phyloP scores from a whole-genome alignment of 768 basidiomycete species.

The Chiua virens region DNA sequence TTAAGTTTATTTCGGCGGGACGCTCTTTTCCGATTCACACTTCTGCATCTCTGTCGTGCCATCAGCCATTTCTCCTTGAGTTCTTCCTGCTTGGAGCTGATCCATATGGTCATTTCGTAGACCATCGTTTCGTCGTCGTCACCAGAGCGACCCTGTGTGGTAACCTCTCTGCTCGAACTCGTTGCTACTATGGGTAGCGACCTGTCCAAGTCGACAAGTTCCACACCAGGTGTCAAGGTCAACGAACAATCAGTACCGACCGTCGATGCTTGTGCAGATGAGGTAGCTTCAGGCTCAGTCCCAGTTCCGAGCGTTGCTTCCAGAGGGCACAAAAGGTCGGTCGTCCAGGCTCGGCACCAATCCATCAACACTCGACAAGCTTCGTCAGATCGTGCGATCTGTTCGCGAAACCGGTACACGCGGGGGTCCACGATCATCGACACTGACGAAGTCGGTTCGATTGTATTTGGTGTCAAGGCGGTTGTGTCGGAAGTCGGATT shows the following conservation, averaged over 20 bases:
- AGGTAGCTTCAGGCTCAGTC: neutral
- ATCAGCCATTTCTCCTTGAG: constrained; percentile 7
- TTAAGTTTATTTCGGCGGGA: neutral
- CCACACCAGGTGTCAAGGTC: neutral
- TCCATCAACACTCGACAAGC: constrained; percentile 2
- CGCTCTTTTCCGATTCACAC: neutral
- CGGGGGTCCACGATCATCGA: constrained; percentile 12
- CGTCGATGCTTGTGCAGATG: neutral
- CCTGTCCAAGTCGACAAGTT: no score
- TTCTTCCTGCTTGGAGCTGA: constrained; percentile 8
- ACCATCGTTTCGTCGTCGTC: neutral
- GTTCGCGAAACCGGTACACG: constrained; percentile 2
- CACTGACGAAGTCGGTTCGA: neutral
- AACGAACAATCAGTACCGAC: neutral
- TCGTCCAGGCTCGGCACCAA: constrained; percentile 9
- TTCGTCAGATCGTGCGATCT: constrained; percentile 5
- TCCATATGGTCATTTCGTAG: neutral
- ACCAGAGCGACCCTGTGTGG: neutral
- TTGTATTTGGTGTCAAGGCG: neutral
- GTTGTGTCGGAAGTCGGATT: no score
- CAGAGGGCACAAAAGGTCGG: neutral
- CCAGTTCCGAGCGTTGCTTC: neutral
- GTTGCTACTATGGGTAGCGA: no score
- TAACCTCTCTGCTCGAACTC: no score
- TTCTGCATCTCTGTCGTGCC: constrained; percentile 1